Evolutionary conservation across 2,329 filamentous ascomycete species (phyloP).

Genomic region (Ophiostoma himal-ulmi): DNA sequence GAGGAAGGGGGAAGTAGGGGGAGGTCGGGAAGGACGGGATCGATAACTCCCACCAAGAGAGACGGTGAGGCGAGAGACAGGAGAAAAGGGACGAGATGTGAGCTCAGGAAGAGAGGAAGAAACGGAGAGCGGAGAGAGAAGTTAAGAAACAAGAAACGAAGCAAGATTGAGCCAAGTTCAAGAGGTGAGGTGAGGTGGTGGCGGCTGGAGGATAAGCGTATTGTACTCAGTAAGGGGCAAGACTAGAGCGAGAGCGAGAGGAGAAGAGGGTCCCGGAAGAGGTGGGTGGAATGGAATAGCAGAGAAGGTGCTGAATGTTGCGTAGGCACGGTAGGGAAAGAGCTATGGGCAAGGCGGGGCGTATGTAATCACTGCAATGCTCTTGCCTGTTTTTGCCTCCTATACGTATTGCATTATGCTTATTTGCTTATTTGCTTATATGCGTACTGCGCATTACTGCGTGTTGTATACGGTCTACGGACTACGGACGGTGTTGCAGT

Average conservation of each 20-base stretch:
- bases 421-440: neutral
- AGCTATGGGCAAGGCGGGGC: conserved; percentile 5
- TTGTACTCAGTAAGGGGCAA: conserved; percentile 4
- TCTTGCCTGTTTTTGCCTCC: neutral
- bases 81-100: neutral
- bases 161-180: neutral
- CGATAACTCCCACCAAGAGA: conserved; percentile 5
- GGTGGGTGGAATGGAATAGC: conserved; percentile 17
- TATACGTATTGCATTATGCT: neutral
- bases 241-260: conserved; percentile 12
- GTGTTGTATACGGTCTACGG: neutral
- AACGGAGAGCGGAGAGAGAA: neutral
- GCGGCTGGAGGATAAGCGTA: conserved; percentile 14
- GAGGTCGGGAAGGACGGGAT: conserved; percentile 1
- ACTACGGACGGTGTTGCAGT: neutral
- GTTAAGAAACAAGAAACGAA: neutral
- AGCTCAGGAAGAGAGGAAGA: neutral
- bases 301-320: conserved; percentile 3
- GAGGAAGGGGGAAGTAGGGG: conserved; percentile 7
- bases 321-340: neutral
- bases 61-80: conserved; percentile 3
- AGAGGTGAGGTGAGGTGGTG: conserved; percentile 16
- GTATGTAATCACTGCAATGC: neutral
- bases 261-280: conserved; percentile 15
- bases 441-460: neutral